Percentiles rank a stretch among this genome's conserved stretches.
phyloP scores from a whole-genome alignment of 1,284 basidiomycete species.

The Ustilago hordei region DNA sequence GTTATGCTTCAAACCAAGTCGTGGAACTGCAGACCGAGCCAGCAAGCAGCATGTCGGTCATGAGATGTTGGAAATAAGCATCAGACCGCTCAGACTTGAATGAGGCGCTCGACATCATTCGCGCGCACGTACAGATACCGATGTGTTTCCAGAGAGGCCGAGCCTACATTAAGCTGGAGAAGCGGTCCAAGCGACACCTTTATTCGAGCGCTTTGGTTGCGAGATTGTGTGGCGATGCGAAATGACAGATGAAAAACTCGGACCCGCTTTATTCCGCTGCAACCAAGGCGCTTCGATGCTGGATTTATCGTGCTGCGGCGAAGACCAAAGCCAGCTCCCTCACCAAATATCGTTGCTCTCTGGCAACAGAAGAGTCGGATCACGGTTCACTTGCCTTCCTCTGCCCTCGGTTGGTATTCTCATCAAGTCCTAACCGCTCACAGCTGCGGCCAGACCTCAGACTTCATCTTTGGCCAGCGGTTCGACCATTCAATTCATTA shows the following conservation, averaged over 20 bases:
- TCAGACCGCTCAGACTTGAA: neutral
- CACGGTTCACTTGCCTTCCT: neutral
- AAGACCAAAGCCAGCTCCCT: neutral
- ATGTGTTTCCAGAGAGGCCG: neutral
- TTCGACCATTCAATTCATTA: neutral
- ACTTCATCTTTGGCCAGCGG: neutral
- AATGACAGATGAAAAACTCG: neutral
- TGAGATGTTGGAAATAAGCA: no score
- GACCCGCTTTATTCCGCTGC: constrained; percentile 1
- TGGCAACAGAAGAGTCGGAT: neutral
- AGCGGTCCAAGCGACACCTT: neutral
- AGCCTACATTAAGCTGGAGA: neutral
- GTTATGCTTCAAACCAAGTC: no score
- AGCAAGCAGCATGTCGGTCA: no score
- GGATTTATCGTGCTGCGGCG: neutral
- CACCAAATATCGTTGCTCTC: no score
- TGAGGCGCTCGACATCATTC: neutral
- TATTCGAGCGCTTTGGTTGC: neutral
- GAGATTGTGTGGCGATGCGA: neutral
- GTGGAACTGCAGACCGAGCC: no score
- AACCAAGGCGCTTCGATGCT: neutral
- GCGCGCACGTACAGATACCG: no score
- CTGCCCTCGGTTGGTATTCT: neutral
- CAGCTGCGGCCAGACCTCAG: neutral
- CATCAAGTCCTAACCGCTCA: neutral